Evolutionary conservation across 192 early-diverging fungal species (phyloP), one percentile per base, ranked within the genome.

Genomic region (Entomortierella chlamydospora): DNA sequence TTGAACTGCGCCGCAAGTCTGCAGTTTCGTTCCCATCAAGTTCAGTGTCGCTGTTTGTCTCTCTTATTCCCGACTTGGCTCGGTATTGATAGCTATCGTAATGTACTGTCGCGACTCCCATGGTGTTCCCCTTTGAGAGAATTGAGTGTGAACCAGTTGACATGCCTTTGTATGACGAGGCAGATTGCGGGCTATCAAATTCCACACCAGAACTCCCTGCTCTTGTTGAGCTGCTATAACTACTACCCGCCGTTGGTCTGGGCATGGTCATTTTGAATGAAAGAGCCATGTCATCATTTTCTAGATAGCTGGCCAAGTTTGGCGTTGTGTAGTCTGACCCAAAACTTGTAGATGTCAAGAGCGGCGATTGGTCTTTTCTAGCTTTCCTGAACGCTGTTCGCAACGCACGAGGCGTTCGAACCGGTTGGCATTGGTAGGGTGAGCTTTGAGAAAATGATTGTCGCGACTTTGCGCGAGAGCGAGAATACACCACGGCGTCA

Each of bases 291-390:
- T 65, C 58, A 9, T 67, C 58, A 1, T 34, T 47, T 10, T 64
- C 67, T 20, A 47, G 60, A 20, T 68, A 58, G 13, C 31, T 54
- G 7, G 26, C 17, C 7, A 56, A 26, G 8, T 30, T 18, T 11
- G 53, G 33, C 26, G 25, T 23, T 8, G n/a, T 25, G 52, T 69
- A 69, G 18, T 64, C 61, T 1, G 73, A 47, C 18, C 73, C 67
- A 55, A 78, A 78, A 25, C 73, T 69, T 15, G 61, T 52, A 23
- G 73, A 78, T 17, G 73, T 78, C 67, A 78, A 47, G 10, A 78
- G 54, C 0, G 73, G 73, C 4, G 73, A 78, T 31, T 78, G 65
- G 3, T 78, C 73, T 50, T 68, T 78, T 47, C 73, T 61, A 0
- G 58, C 58, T 58, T 68, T 68, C 67, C 67, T 56, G 34, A 78